Percentiles rank a stretch among this genome's conserved stretches.
phyloP scores from a whole-genome alignment of 23 red algal species.

The Cyanidium caldarium region DNA sequence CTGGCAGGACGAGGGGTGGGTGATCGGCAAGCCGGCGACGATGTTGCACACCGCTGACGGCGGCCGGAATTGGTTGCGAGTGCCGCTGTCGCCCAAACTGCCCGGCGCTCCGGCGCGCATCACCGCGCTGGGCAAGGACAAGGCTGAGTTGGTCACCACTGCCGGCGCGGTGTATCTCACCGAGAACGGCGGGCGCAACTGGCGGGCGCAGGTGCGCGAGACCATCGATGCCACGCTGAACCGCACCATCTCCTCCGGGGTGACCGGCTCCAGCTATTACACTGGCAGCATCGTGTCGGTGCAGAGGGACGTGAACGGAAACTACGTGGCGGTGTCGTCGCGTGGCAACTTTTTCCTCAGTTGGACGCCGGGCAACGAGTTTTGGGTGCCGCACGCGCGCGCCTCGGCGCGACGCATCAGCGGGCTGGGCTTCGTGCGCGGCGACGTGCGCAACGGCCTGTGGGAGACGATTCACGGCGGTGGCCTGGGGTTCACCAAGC shows the following conservation, averaged over 20 bases:
- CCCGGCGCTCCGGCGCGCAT: slow-evolving; percentile 74
- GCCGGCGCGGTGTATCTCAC: slow-evolving; percentile 88
- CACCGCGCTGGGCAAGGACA: slow-evolving; percentile 50
- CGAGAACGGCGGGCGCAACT: slow-evolving; percentile 72
- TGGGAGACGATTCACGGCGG: slow-evolving; percentile 84
- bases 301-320: slow-evolving; percentile 47
- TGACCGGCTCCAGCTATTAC: slow-evolving; percentile 80
- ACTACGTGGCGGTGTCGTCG: slow-evolving; percentile 77
- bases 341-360: slow-evolving; percentile 98
- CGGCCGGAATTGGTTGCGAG: slow-evolving; percentile 79
- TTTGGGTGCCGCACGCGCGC: slow-evolving; percentile 86
- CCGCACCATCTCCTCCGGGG: slow-evolving; percentile 68
- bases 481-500: slow-evolving; percentile 41
- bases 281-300: slow-evolving; percentile 82
- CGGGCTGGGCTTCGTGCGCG: slow-evolving; percentile 75
- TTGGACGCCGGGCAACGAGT: slow-evolving; percentile 84
- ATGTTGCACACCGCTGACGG: slow-evolving; percentile 59
- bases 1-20: slow-evolving; percentile 69
- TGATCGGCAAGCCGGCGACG: slow-evolving; percentile 82
- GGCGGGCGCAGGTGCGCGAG: slow-evolving; percentile 85
- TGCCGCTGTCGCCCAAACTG: slow-evolving; percentile 67
- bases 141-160: slow-evolving; percentile 81
- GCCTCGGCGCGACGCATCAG: slow-evolving; percentile 70
- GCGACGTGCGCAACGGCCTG: slow-evolving; percentile 64
- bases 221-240: slow-evolving; percentile 97